Evolutionary conservation across 441 rosid genomes (phyloP).

Genomic region (Gossypium davidsonii): DNA sequence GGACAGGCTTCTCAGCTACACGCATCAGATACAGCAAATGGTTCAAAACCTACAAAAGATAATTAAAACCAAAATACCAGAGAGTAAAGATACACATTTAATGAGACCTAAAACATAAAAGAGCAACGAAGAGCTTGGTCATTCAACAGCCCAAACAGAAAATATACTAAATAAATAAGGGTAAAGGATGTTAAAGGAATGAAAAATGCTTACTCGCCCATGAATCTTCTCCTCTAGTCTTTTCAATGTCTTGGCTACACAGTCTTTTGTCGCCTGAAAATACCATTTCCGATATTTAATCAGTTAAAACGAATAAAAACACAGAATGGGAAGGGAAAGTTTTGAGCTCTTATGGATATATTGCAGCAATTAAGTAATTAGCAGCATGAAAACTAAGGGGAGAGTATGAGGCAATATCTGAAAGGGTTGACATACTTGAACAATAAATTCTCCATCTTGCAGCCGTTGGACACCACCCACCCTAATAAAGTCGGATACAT

Average conservation of each 20-base stretch:
- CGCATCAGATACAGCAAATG: conserved; percentile 87
- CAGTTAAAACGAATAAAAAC: conserved; percentile 8
- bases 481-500: conserved; percentile 87
- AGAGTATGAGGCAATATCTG: conserved; percentile 1
- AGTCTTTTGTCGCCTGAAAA: conserved; percentile 88
- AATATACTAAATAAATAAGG: neutral
- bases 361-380: conserved; percentile 5
- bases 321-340: conserved; percentile 2
- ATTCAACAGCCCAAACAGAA: neutral
- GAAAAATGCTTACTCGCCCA: conserved; percentile 64
- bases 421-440: conserved; percentile 56
- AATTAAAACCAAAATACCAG: conserved; percentile 11
- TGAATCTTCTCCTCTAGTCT: conserved; percentile 95
- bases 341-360: conserved; percentile 5
- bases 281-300: conserved; percentile 11
- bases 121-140: neutral
- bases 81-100: conserved; percentile 15
- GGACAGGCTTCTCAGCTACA: conserved; percentile 74
- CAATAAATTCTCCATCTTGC: conserved; percentile 94
- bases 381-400: neutral
- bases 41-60: conserved; percentile 62
- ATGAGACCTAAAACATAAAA: neutral
- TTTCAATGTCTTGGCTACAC: conserved; percentile 91
- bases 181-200: conserved; percentile 7
- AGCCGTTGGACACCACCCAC: conserved; percentile 95